Base-by-base conservation (phyloP, 208 protist species). In the Crithidia expoeki region DNA sequence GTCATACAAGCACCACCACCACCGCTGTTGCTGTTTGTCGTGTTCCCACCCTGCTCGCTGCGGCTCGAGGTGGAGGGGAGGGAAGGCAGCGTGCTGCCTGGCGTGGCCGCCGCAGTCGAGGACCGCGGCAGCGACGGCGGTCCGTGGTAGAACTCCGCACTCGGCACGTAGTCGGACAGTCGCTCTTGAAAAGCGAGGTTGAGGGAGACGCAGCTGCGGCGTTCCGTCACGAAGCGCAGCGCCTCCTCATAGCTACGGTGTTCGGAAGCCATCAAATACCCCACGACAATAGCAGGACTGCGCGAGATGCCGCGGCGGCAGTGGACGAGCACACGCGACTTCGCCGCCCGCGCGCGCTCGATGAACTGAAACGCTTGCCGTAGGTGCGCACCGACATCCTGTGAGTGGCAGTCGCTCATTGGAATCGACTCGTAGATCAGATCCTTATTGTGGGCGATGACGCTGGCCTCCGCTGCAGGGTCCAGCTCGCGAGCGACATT, bases 231-330 rank as follows among this genome's bases (percentile, higher is more conserved):
- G 42, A 78, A 72, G 5, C 67, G 50, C 51, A 88, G 74, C 0
- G 90, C 86, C 11, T 84, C 71, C 14, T 84, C 60, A 75, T 90
- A 93, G 38, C 52, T 71, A 58, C 61, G 72, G 12, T 81, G 68
- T 51, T 88, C 76, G 1, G 79, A 81, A 5, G 82, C 85, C 90
- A 97, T 96, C 30, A 94, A 79, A 75, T 93, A 96, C 30, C 76
- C 85, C 33, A 94, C 81, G 40, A 93, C 81, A 42, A 96, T 84
- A 32, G 87, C 82, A 0, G 87, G 77, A 42, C 85, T 92, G 61
- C 92, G 85, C 27, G 86, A 93, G 49, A 92, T 89, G 52, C 92
- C 92, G 51, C 84, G 86, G 38, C 85, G 74, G 69, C 92, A 96
- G 76, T 96, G 89, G 44, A 96, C 85, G 2, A 96, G 72, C 42